Evolutionary conservation across 1,284 basidiomycete species (phyloP).

Genomic region (Gymnopus androsaceus): DNA sequence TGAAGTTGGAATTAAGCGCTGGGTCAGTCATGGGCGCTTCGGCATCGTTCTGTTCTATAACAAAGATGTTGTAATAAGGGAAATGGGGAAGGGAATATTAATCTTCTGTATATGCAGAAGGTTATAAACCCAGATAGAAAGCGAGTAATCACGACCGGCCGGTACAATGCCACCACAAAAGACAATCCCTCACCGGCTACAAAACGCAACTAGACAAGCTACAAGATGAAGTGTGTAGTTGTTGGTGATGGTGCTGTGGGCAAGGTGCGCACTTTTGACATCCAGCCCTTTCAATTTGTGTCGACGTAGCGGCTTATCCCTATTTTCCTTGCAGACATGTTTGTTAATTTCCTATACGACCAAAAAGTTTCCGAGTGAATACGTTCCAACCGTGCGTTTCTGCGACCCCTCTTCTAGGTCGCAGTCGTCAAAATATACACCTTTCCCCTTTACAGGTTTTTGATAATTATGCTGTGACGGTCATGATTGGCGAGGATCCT

Average conservation of each 20-base stretch:
- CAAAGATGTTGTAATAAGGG: too few relatives aligned
- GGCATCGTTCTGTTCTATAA: too few relatives aligned
- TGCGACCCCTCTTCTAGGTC: constrained; percentile 19
- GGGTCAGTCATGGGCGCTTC: too few relatives aligned
- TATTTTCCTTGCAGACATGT: constrained; percentile 77
- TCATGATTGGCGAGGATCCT: constrained; percentile 99
- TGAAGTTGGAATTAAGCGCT: too few relatives aligned
- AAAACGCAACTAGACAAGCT: too few relatives aligned
- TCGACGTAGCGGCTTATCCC: constrained; percentile 11
- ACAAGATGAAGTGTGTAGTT: constrained; percentile 98
- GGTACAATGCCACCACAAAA: too few relatives aligned
- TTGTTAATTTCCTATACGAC: constrained; percentile 99
- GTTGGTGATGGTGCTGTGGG: constrained; percentile 99
- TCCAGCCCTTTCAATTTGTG: too few relatives aligned
- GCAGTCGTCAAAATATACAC: constrained; percentile 25
- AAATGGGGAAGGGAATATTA: too few relatives aligned
- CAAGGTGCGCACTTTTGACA: constrained; percentile 69
- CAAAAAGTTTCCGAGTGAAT: constrained; percentile 98
- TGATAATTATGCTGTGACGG: constrained; percentile 98
- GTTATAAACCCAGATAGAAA: too few relatives aligned
- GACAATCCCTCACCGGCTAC: too few relatives aligned
- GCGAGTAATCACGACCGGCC: too few relatives aligned
- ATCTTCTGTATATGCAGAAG: too few relatives aligned
- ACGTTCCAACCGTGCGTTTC: constrained; percentile 94
- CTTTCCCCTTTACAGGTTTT: constrained; percentile 67